Evolutionary conservation across 1,139 yeast species (phyloP).

Genomic region (Geotrichum citri-aurantii): DNA sequence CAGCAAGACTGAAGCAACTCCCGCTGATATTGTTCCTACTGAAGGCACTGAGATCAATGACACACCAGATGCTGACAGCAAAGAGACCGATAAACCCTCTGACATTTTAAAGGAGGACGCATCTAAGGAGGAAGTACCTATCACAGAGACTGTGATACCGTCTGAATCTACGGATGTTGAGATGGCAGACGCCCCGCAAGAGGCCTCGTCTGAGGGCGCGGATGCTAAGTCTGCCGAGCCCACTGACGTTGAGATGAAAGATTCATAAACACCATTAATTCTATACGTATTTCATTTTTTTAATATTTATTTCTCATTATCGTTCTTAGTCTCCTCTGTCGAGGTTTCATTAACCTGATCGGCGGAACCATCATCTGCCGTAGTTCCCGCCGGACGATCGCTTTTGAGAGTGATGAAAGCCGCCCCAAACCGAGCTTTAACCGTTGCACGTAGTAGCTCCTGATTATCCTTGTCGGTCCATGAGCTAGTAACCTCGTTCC

Average conservation of each 20-base stretch:
- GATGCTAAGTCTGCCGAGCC: slow-evolving; percentile 2
- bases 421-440: slow-evolving; percentile 40
- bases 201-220: slow-evolving; percentile 1
- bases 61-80: background rate
- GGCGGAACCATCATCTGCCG: background rate
- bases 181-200: slow-evolving; percentile 7
- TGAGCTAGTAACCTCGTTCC: slow-evolving; percentile 42
- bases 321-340: background rate
- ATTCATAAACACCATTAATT: slow-evolving; percentile 2
- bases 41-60: background rate
- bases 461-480: slow-evolving; percentile 52
- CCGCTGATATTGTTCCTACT: background rate
- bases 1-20: background rate
- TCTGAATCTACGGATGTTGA: background rate
- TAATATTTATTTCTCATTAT: background rate
- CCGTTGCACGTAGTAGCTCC: slow-evolving; percentile 40
- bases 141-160: background rate
- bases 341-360: background rate
- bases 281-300: background rate
- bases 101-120: background rate
- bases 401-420: slow-evolving; percentile 46
- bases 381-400: slow-evolving; percentile 1
- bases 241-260: slow-evolving; percentile 22
- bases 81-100: slow-evolving; percentile 1
- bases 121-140: background rate